Evolutionary conservation across 192 early-diverging fungal genomes (phyloP), one percentile per base, ranked within the genome.

Genomic region (Geranomyces michiganensis): DNA sequence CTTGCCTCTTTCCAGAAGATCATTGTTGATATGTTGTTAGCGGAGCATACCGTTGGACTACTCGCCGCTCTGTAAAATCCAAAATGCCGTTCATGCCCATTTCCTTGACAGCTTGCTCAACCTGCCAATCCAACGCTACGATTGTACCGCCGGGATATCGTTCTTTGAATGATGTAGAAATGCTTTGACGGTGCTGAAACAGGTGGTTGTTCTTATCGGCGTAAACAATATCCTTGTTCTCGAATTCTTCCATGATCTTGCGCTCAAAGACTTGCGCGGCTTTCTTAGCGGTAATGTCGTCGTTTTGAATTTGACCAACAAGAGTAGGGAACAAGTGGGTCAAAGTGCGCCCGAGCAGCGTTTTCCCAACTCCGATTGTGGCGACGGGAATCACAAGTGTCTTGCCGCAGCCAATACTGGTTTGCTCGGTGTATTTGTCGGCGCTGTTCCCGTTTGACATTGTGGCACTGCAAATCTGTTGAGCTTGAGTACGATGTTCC

Each of bases 131-230:
- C 22, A 95, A 56, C 0, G 88, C 90, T 3, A 95, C 78, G 29
- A 94, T 82, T n/a, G 74, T 73, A 19, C 90, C 88, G 46, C 79
- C 79, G 24, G 90, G 90, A 64, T 84, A 88, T 30, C 69, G 59
- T 10, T 68, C 66, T 46, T 71, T 79, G 27, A 96, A 85, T 0
- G 67, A 66, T 2, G 65, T 47, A 10, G 78, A 81, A 36, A 94
- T 77, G 0, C 69, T 71, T 62, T 75, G 26, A 31, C 92, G 84
- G 53, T 89, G 81, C 44, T 79, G 49, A 1, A 32, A 48, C 22
- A 89, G 15, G 67, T 93, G 91, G 79, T 93, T 92, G 81, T 88
- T 91, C 10, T 85, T 80, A 73, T 96, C 95, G 12, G 92, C 93
- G 80, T 90, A 86, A 1, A 96, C 93, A 51, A 92, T 78, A 4